phyloP scores from a whole-genome alignment of 768 basidiomycete genomes.

The Naematelia encephala region DNA sequence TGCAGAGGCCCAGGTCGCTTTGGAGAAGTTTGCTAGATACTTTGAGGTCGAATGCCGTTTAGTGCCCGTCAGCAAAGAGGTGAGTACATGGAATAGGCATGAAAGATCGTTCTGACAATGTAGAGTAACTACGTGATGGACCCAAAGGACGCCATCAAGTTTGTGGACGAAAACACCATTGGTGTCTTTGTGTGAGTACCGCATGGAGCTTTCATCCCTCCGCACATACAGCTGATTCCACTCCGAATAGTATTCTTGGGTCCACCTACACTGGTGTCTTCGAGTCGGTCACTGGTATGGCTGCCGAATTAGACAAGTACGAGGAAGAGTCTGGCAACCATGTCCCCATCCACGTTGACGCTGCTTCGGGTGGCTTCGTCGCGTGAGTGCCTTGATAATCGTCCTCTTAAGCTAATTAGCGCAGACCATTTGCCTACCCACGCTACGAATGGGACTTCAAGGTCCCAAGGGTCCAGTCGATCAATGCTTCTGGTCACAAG shows the following conservation, averaged over 20 bases:
- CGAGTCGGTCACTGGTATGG: slow-evolving; percentile 82
- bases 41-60: slow-evolving; percentile 65
- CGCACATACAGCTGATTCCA: slow-evolving; percentile 51
- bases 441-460: slow-evolving; percentile 61
- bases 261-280: slow-evolving; percentile 60
- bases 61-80: slow-evolving; percentile 63
- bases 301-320: slow-evolving; percentile 60
- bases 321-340: slow-evolving; percentile 55
- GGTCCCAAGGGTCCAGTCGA: slow-evolving; percentile 59
- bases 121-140: slow-evolving; percentile 72
- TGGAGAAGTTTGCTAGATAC: slow-evolving; percentile 68
- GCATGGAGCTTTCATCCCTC: slow-evolving; percentile 29
- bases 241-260: slow-evolving; percentile 28
- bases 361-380: slow-evolving; percentile 61
- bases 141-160: slow-evolving; percentile 63
- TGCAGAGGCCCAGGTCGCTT: slow-evolving; percentile 67
- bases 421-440: slow-evolving; percentile 54
- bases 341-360: slow-evolving; percentile 62
- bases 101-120: background rate
- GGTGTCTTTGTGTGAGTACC: slow-evolving; percentile 58
- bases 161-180: slow-evolving; percentile 66
- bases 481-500: slow-evolving; percentile 56
- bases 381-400: slow-evolving; percentile 58
- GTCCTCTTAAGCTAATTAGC: background rate
- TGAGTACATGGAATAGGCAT: slow-evolving; percentile 10